Evolutionary conservation across 257 asterid species (phyloP), one percentile per base, ranked within the genome.

Genomic region (Salvia hispanica): DNA sequence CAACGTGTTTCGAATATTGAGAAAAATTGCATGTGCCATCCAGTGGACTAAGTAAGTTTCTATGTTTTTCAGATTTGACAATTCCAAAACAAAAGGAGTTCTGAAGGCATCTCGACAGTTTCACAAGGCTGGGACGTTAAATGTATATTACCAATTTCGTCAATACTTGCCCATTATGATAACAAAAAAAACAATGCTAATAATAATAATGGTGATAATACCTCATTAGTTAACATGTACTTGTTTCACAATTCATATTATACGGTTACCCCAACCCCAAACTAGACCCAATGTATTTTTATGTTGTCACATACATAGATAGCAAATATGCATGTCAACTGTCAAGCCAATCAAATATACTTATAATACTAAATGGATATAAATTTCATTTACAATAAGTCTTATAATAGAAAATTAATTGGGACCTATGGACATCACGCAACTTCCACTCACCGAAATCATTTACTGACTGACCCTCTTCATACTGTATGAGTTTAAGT

Each of bases 11-110:
- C 31, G 21, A 55, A 42, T 55, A 37, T 55, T 42, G 72, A 66
- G 62, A 65, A 51, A 53, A 51, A 53, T 58, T 52, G 53, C 33
- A 31, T 36, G 15, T 64, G 28, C 56, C 64, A 67, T 54, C 18
- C 3, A 10, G 62, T 53, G 28, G 61, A 62, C 63, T 42, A 21
- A 42, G 11, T 66, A 25, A 54, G 6, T 25, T 45, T 10, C 12
- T 34, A 44, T 31, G n/a, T 3, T 46, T 58, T 58, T 34, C 52
- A 59, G 72, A 67, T 55, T 6, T 43, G 42, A 47, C 51, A 58
- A 39, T 58, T 31, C 51, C 52, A 14, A 69, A 69, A 16, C 40
- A n/a, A 47, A 18, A 16, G 9, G 9, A 58, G 25, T 33, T 58
- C 42, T 36, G 9, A 33, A 2, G 25, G 61, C 59, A 21, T 37